phyloP scores from a whole-genome alignment of 306 rosid species.

The Quercus berberidifolia region DNA sequence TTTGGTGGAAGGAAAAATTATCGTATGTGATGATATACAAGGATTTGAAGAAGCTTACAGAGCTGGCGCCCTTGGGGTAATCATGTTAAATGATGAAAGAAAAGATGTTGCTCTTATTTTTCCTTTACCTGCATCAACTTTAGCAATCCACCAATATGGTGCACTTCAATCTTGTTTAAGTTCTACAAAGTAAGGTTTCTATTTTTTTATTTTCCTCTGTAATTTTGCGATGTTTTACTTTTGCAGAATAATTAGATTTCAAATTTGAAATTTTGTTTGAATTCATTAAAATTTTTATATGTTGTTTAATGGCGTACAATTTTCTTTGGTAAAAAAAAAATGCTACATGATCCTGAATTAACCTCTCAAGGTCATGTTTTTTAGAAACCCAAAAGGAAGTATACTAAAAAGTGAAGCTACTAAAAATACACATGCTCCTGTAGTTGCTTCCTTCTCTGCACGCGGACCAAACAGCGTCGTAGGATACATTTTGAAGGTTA shows the following conservation, averaged over 20 bases:
- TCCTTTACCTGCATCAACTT: background rate
- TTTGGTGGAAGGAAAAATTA: constrained; percentile 36
- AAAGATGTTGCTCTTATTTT: background rate
- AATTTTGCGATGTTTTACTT: no score
- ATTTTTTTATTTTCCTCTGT: no score
- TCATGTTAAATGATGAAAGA: background rate
- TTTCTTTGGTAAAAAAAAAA: no score
- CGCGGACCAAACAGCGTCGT: constrained; percentile 23
- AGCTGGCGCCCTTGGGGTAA: constrained; percentile 23
- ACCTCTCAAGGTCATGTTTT: no score
- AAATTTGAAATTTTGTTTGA: no score
- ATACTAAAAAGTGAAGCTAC: background rate
- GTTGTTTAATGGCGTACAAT: no score
- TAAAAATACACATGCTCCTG: constrained; percentile 2
- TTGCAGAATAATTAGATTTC: no score
- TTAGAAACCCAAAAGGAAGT: background rate
- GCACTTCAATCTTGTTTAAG: background rate
- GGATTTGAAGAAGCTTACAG: background rate
- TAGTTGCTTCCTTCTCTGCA: constrained; percentile 18
- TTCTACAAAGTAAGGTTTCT: background rate
- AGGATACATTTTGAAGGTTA: constrained; percentile 21
- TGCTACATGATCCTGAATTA: no score
- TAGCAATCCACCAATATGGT: background rate
- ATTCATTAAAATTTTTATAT: no score
- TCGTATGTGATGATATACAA: background rate